Conservation (phyloP, 2,329 filamentous ascomycete genomes). For the Claviceps humidiphila region DNA sequence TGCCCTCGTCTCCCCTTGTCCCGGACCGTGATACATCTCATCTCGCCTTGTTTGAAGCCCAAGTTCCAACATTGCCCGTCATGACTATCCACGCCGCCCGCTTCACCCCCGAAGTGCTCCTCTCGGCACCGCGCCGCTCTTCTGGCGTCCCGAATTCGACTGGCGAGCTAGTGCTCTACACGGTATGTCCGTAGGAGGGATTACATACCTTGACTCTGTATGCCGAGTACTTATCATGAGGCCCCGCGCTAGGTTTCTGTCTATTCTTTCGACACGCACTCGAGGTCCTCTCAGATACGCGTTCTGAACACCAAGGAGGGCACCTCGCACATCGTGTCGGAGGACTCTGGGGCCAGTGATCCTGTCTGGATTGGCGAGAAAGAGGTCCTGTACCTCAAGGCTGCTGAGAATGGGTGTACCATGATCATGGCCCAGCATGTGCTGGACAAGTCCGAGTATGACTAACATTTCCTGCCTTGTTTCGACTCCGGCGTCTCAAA, state of each 20-base stretch:
- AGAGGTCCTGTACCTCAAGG: constrained; percentile 43
- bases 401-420: constrained; percentile 32
- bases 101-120: constrained; percentile 65
- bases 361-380: constrained; percentile 64
- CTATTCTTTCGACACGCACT: constrained; percentile 69
- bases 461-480: neutral
- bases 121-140: constrained; percentile 62
- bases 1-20: too few relatives aligned
- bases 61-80: neutral
- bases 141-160: constrained; percentile 54
- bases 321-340: constrained; percentile 50
- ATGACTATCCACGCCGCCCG: constrained; percentile 61
- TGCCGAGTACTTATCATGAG: neutral
- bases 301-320: constrained; percentile 57
- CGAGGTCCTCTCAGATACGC: constrained; percentile 53
- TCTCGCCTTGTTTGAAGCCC: neutral
- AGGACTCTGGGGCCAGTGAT: constrained; percentile 52
- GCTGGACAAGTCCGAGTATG: constrained; percentile 23
- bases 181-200: constrained; percentile 25
- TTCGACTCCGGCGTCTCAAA: neutral
- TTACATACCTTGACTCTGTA: neutral
- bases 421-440: constrained; percentile 29
- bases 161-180: constrained; percentile 52
- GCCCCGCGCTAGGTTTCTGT: constrained; percentile 39
- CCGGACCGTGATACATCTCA: neutral